Conservation (phyloP, 257 asterid species). For the Solanum sejunctum region DNA sequence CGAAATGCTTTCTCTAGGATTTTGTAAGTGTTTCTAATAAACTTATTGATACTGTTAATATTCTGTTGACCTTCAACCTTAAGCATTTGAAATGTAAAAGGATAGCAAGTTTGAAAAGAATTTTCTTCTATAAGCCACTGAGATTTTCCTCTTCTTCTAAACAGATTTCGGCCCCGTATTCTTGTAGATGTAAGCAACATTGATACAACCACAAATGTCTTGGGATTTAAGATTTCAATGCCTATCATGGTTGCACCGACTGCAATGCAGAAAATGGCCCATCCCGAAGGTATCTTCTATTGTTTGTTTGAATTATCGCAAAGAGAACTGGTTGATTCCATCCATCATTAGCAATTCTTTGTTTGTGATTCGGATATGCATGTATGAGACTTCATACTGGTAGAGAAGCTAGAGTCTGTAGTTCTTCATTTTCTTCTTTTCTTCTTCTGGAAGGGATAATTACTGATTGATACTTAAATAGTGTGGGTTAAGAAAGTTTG, state of each 20-base stretch:
- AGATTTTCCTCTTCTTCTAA: neutral
- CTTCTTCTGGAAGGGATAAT: neutral
- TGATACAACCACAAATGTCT: conserved; percentile 40
- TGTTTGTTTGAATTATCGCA: neutral
- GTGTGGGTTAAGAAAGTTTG: neutral
- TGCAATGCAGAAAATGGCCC: conserved; percentile 92
- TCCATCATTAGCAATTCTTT: neutral
- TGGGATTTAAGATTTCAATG: conserved; percentile 67
- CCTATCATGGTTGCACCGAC: conserved; percentile 96
- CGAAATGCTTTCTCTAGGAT: conserved; percentile 52
- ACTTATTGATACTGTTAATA: neutral
- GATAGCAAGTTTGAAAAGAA: neutral
- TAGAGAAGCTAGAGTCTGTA: neutral
- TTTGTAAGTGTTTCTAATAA: conserved; percentile 26
- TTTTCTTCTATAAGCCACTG: neutral
- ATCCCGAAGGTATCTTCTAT: conserved; percentile 51
- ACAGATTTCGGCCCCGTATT: conserved; percentile 79
- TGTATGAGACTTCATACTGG: neutral
- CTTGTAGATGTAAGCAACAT: conserved; percentile 66
- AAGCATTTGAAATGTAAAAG: neutral
- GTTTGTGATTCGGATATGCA: neutral
- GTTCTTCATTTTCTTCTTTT: neutral
- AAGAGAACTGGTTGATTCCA: neutral
- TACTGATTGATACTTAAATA: neutral
- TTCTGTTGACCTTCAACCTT: neutral